A percentile compares a stretch with the other conserved stretches of the same genome.
phyloP scores from a whole-genome alignment of 345 rosid genomes.

The Melaleuca quinquenervia region DNA sequence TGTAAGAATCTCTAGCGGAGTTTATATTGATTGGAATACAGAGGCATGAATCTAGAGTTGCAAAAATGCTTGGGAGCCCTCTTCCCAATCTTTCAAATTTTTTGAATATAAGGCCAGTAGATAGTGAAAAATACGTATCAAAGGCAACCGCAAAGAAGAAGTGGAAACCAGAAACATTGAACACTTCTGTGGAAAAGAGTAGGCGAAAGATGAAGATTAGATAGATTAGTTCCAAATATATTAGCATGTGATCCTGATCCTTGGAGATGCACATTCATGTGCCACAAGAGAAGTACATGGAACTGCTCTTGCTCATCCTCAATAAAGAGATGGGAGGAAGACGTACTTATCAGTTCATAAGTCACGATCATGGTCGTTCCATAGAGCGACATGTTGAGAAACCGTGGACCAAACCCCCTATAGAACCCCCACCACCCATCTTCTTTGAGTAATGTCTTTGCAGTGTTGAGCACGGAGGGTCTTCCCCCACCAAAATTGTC shows the following conservation, averaged over 20 bases:
- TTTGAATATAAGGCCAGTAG: background rate
- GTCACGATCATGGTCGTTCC: constrained; percentile 67
- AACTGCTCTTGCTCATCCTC: background rate
- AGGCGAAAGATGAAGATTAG: too few species aligned
- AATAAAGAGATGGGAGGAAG: background rate
- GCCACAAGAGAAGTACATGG: background rate
- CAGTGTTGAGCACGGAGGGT: constrained; percentile 46
- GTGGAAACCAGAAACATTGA: background rate
- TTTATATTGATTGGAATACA: background rate
- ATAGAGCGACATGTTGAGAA: constrained; percentile 49
- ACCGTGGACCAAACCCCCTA: constrained; percentile 55
- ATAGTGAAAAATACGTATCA: background rate
- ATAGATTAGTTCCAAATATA: too few species aligned
- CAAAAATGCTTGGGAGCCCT: background rate
- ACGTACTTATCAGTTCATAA: constrained; percentile 52
- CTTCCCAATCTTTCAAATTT: background rate
- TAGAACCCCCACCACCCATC: constrained; percentile 59
- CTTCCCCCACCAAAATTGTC: constrained; percentile 49
- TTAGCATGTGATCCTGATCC: too few species aligned
- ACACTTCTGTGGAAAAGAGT: background rate
- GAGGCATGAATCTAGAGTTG: background rate
- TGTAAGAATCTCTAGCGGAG: background rate
- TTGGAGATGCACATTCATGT: too few species aligned
- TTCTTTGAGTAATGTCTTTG: constrained; percentile 35
- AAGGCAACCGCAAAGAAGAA: background rate